A percentile compares a stretch with the other conserved stretches of the same genome.
Conservation (phyloP, 1,139 yeast genomes). For the Taphrina communis region DNA sequence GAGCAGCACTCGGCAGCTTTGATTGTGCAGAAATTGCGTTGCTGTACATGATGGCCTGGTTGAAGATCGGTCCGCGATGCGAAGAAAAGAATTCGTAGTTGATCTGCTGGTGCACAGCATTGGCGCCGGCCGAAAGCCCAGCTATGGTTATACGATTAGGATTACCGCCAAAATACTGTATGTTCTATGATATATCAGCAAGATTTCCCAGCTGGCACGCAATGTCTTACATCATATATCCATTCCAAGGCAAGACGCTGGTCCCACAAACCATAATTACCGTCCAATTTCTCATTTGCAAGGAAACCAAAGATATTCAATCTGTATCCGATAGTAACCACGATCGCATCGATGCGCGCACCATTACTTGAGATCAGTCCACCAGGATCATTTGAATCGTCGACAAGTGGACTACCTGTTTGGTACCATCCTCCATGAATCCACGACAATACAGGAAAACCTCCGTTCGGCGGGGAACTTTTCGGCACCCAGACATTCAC, state of each 20-base stretch:
- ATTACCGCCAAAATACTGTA: constrained; percentile 53
- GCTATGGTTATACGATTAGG: constrained; percentile 53
- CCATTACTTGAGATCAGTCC: constrained; percentile 48
- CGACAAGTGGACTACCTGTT: constrained; percentile 52
- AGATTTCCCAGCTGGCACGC: neutral
- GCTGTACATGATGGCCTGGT: constrained; percentile 53
- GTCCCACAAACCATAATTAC: constrained; percentile 55
- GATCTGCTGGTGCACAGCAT: constrained; percentile 48
- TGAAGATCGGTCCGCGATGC: constrained; percentile 52
- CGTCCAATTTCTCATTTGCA: constrained; percentile 50
- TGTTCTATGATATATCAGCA: constrained; percentile 46
- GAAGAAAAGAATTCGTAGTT: constrained; percentile 55
- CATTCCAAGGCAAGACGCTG: constrained; percentile 39
- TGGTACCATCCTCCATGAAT: constrained; percentile 53
- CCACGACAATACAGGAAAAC: constrained; percentile 56
- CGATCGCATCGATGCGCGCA: constrained; percentile 51
- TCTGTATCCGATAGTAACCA: constrained; percentile 55
- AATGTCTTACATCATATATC: constrained; percentile 21
- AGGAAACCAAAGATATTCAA: constrained; percentile 56
- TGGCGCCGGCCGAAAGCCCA: constrained; percentile 53
- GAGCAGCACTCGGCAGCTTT: constrained; percentile 52
- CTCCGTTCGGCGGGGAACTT: constrained; percentile 51
- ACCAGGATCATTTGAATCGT: constrained; percentile 49
- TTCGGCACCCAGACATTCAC: constrained; percentile 56
- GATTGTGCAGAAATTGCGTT: constrained; percentile 54